Base-by-base conservation (phyloP, 1,284 basidiomycete genomes). In the Malassezia furfur region DNA sequence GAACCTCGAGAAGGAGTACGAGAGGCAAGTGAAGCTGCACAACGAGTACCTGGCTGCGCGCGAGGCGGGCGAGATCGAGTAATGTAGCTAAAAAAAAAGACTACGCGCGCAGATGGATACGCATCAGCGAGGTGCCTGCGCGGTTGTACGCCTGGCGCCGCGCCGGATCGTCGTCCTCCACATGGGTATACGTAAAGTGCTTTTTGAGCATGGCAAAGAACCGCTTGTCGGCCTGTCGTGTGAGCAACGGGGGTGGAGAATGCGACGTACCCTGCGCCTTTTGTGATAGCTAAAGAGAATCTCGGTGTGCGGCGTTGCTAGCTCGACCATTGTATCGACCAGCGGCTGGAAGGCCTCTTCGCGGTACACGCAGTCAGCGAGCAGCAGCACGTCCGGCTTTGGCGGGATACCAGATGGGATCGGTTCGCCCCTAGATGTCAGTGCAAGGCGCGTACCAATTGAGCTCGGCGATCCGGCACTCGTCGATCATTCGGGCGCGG, bases 241-340 rank as follows among this genome's bases (percentile, higher is more conserved):
- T 19, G 3, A 40, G 25, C 49, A 49, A 17, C 8, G 47, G 39
- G 10, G 19, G 15, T 21, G 3, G 14, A 3, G 8, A 17, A 17
- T 22, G 9, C 6, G 30, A 25, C 31, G 36, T 45, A 86, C 88
- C 82, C 91, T 93, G 76, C 91, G 81, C 46, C 90, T 81, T 72
- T 93, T 93, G 77, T 91, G 91, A 77, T 90, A 93, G 75, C 88
- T 91, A 74, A 96, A 93, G 40, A 73, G 89, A 75, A 54, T 83
- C 21, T 77, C 75, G 49, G 74, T 79, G 2, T 71, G 74, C 2
- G 69, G 52, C 0, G 72, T 76, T 8, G 79, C 70, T 17, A 94
- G 80, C 39, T 84, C 81, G 34, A 78, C 79, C 48, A 96, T 79
- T 0, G 90, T 93, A 62, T 85, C 76, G 1, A 91, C 85, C 1